These are phyloP conservation scores for Starmerella scarabaei DNA, from an alignment of 805 yeast genomes.

Conservation along the genomic window DNA sequence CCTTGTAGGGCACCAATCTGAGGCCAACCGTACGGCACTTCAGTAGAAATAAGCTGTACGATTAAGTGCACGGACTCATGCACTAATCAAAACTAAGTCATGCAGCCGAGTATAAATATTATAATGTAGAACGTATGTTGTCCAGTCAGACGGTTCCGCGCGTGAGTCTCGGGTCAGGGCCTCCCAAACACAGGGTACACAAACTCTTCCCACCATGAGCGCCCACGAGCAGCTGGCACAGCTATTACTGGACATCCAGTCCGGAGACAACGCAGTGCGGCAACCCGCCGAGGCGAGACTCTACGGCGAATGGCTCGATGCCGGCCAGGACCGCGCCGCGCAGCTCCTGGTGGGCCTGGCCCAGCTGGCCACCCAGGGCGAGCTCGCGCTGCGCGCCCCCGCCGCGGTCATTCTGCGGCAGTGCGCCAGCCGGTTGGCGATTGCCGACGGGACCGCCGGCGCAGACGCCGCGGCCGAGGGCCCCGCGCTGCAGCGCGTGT, in stretches of 20 bases:
- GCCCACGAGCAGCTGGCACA: constrained; percentile 17
- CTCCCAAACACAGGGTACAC: too few relatives aligned
- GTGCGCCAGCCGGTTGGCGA: constrained; percentile 40
- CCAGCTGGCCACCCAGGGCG: constrained; percentile 56
- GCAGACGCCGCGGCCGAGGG: constrained; percentile 35
- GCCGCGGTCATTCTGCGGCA: constrained; percentile 85
- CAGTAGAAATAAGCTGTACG: too few relatives aligned
- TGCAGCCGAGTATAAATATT: neutral
- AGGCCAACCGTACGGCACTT: too few relatives aligned
- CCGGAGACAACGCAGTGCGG: constrained; percentile 65
- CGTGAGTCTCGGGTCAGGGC: too few relatives aligned
- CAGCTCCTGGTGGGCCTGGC: constrained; percentile 64
- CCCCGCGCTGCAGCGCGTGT: constrained; percentile 50
- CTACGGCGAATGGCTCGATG: constrained; percentile 61
- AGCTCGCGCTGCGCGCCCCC: constrained; percentile 46
- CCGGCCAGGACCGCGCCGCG: constrained; percentile 44
- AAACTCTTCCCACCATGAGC: constrained; percentile 7
- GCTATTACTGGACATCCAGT: constrained; percentile 54
- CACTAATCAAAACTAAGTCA: too few relatives aligned
- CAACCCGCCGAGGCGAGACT: constrained; percentile 64
- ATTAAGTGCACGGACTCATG: too few relatives aligned
- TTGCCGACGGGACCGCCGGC: neutral
- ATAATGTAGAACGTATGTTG: neutral
- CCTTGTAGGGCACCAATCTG: too few relatives aligned
- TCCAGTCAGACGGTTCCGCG: neutral